These are phyloP conservation scores for Aspergillus sp. DNA, from an alignment of 2,329 filamentous ascomycete genomes.

Conservation along the genomic window DNA sequence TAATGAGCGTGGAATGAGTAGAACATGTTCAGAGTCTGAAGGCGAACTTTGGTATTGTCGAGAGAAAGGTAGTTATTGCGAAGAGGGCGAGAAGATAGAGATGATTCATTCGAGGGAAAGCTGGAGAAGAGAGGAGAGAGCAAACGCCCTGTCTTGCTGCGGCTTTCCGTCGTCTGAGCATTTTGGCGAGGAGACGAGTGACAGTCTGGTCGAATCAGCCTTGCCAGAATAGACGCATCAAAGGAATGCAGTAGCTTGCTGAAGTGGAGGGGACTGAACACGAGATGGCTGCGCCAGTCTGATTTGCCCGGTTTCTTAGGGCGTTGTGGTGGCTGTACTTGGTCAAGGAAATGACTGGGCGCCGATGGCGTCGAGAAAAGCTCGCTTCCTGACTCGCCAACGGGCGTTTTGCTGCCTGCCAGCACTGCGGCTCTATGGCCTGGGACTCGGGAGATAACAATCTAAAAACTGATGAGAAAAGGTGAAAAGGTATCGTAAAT, in stretches of 20 bases:
- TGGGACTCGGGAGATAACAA: too few relatives aligned
- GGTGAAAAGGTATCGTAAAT: constrained; percentile 1
- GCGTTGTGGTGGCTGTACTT: background rate
- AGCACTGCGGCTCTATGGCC: background rate
- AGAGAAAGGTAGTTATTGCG: background rate
- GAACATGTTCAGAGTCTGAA: background rate
- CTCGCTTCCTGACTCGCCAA: background rate
- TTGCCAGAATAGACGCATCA: background rate
- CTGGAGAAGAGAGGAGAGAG: background rate
- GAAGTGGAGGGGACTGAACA: background rate
- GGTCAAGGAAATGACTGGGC: background rate
- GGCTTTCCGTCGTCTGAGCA: background rate
- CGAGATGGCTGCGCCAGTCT: background rate
- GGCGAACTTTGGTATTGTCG: background rate
- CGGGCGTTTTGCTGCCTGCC: background rate
- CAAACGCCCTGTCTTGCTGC: background rate
- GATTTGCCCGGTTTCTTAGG: background rate
- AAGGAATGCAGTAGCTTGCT: background rate
- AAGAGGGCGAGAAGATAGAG: background rate
- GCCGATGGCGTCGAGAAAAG: background rate
- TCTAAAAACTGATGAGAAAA: background rate
- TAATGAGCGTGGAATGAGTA: background rate
- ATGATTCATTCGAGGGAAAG: background rate
- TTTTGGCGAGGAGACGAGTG: background rate
- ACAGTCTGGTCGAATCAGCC: background rate